Evolutionary conservation across 2,329 filamentous ascomycete species (phyloP).

Genomic region (Sporothrix luriei): DNA sequence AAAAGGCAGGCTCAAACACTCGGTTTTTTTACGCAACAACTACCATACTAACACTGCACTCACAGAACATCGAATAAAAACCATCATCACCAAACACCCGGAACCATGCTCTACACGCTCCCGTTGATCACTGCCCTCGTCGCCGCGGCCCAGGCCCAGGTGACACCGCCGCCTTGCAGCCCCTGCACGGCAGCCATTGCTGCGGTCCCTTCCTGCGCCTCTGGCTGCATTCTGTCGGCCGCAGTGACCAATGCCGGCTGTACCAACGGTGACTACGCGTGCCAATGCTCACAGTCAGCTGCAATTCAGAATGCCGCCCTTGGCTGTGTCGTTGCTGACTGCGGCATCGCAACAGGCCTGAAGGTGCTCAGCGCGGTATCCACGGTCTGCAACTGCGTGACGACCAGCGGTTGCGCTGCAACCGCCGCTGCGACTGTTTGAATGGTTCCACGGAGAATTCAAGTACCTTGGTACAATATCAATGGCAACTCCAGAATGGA

Average conservation of each 20-base stretch:
- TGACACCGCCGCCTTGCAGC: slow-evolving; percentile 7
- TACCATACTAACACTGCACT: no score
- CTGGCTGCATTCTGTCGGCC: slow-evolving; percentile 15
- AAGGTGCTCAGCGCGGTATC: slow-evolving; percentile 17
- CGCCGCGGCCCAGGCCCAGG: slow-evolving; percentile 17
- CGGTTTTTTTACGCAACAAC: no score
- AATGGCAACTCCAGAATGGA: no score
- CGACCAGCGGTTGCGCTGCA: slow-evolving; percentile 17
- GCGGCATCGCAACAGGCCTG: slow-evolving; percentile 17
- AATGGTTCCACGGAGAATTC: background rate
- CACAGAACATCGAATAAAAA: background rate
- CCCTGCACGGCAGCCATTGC: background rate
- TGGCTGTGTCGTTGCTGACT: slow-evolving; percentile 29
- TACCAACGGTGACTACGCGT: slow-evolving; percentile 6
- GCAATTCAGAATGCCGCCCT: slow-evolving; percentile 28
- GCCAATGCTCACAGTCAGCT: slow-evolving; percentile 30
- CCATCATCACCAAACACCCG: background rate
- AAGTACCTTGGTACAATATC: no score
- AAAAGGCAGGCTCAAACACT: no score
- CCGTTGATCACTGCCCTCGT: background rate
- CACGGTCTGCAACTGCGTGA: slow-evolving; percentile 15
- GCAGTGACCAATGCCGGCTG: slow-evolving; percentile 21
- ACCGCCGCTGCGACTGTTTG: background rate
- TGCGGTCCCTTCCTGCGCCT: slow-evolving; percentile 21
- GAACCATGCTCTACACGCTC: slow-evolving; percentile 1